Evolutionary conservation across 345 rosid species (phyloP), one percentile per base, ranked within the genome.

Genomic region (Salix purpurea): DNA sequence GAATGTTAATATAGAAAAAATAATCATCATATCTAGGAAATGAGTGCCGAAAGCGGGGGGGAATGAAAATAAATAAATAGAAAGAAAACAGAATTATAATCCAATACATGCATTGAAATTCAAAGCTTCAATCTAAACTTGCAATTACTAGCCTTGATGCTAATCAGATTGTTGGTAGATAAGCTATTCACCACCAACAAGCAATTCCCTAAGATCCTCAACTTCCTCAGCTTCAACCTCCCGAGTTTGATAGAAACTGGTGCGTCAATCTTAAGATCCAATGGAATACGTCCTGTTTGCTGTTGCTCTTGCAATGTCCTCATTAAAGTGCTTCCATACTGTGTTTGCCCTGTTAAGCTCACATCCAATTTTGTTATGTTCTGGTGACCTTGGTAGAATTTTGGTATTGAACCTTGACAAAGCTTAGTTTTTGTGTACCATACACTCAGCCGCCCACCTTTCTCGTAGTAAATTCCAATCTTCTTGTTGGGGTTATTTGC

Each of bases 401-500:
- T 88, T 2, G 98, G 97, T 66, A 94, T 76, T 5, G 91, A 76
- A 15, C 98, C 98, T 74, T 84, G 81, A 39, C 98, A 92, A 0
- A 94, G 90, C 83, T 80, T 82, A n/a, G 88, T 81, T 48, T 84
- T 82, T 10, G 74, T 65, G 79, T 91, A 89, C 98, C 94, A 92
- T 9, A 94, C 95, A 28, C 88, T 87, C 14, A 92, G 66, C 40
- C 37, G 79, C 2, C 97, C 91, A 32, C 92, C 97, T 69, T 87
- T 85, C 83, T 87, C 92, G 72, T 92, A 92, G 78, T 87, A 91
- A 7, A 94, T 90, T 65, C 97, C 97, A 1, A 94, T 91, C 56
- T 89, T 91, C 73, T 87, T 67, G 89, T 94, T 94, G 4, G 97
- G 97, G 71, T 94, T 94, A 28, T 82, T 85, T 44, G 97, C 97